Evolutionary conservation across 192 early-diverging fungal genomes (phyloP), one percentile per base, ranked within the genome.

Genomic region (Dimargaris verticillata): DNA sequence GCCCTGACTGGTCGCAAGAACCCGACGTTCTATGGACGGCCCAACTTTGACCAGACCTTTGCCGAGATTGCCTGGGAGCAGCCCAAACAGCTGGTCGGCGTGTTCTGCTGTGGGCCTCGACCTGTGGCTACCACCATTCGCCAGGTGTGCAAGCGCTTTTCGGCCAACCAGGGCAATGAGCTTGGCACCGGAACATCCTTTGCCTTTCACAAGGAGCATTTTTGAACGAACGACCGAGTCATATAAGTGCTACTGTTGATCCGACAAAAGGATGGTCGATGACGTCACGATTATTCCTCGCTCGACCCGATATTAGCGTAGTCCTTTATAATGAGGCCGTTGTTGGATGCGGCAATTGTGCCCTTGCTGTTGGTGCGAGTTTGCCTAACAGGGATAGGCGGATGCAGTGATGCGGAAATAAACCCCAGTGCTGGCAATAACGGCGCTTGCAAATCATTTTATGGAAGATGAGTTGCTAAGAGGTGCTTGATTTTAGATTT

Each of bases 31-130:
- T 78, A 69, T 53, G 76, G 76, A 24, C 73, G 76, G 28, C 76
- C 76, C 47, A 72, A 75, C 53, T 66, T 71, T 43, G 69, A 78
- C 53, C 64, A 65, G 53, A 67, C 70, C 20, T 74, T 78, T 61
- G 69, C 70, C 33, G 65, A 68, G 17, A 73, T 78, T 49, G 62
- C 70, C 20, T 66, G 63, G 26, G 49, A 64, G 41, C 66, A 72
- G 48, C 77, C 72, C 10, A 79, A 74, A 14, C 78, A 80, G 7
- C 83, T 88, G 64, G 70, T 86, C 12, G 87, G 87, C 11, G 83
- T 83, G 28, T 85, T 88, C 62, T 88, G 85, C 64, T 88, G 87
- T 55, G 87, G 87, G 12, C 87, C 87, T 18, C 83, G 81, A 68
- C 70, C 72, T 6, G 61, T 88, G 6, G 53, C 53, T 26, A 26